These are phyloP conservation scores for Coniosporium tulheliwenetii DNA, from an alignment of 2,329 filamentous ascomycete genomes.

Conservation along the genomic window DNA sequence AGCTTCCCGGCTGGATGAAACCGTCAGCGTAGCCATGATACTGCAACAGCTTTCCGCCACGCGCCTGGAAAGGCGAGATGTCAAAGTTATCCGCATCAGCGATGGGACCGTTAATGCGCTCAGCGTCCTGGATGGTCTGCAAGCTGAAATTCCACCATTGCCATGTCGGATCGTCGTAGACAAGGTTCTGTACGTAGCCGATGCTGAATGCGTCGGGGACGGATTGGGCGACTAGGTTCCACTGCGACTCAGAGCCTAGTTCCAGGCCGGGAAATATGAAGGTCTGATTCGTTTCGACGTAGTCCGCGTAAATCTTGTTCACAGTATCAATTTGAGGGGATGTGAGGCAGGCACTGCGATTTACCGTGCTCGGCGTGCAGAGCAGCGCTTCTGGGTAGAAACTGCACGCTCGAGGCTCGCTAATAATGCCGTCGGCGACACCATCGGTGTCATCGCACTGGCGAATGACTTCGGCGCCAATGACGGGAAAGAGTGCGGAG, in stretches of 20 bases:
- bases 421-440: constrained; percentile 1
- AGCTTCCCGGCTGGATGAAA: constrained; percentile 25
- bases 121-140: constrained; percentile 21
- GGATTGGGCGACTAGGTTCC: constrained; percentile 15
- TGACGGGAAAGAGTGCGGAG: constrained; percentile 19
- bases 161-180: constrained; percentile 22
- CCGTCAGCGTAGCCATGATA: background rate
- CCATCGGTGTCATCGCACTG: constrained; percentile 2
- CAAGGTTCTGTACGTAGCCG: constrained; percentile 26
- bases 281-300: constrained; percentile 23
- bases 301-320: constrained; percentile 26
- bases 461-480: background rate
- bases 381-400: background rate
- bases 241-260: constrained; percentile 22
- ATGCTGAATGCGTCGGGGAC: constrained; percentile 14
- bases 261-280: constrained; percentile 24
- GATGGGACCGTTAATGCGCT: constrained; percentile 28
- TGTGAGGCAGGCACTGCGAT: too few relatives aligned
- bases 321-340: constrained; percentile 12
- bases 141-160: constrained; percentile 22
- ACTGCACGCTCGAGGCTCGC: background rate
- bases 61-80: constrained; percentile 26
- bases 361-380: too few relatives aligned
- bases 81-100: constrained; percentile 33
- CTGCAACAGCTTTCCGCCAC: constrained; percentile 9